These are phyloP conservation scores for Heracleum sosnowskyi DNA, from an alignment of 129 eudicot species.

Conservation along the genomic window DNA sequence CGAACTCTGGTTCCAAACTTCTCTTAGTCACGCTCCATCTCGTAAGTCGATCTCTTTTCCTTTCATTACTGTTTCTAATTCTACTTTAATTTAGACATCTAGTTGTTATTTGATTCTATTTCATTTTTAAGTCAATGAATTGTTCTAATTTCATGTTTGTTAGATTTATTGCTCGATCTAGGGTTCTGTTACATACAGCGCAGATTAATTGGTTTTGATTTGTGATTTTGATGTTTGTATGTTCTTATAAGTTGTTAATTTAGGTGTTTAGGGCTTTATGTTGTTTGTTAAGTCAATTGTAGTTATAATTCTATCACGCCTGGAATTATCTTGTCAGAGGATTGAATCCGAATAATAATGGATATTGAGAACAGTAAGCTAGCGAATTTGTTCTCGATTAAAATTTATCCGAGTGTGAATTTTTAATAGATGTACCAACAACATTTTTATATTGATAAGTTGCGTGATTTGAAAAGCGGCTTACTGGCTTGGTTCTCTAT, in stretches of 20 bases:
- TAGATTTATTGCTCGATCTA: background rate
- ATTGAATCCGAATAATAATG: background rate
- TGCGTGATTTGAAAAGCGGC: background rate
- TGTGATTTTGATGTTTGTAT: background rate
- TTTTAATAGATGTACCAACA: background rate
- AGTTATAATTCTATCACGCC: background rate
- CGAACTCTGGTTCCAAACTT: constrained; percentile 77
- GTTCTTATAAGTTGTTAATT: background rate
- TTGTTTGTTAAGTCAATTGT: background rate
- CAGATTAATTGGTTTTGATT: background rate
- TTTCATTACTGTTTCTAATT: no score
- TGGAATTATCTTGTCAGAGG: background rate
- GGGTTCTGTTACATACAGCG: background rate
- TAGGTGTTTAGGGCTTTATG: background rate
- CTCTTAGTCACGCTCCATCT: constrained; percentile 71
- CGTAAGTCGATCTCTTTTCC: constrained; percentile 38
- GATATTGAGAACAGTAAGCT: background rate
- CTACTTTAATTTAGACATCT: no score
- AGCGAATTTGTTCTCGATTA: background rate
- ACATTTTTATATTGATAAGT: background rate
- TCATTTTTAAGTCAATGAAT: background rate
- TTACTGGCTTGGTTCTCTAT: background rate
- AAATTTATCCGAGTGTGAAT: background rate
- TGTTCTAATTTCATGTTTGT: background rate
- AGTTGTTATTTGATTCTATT: background rate